A percentile compares a stretch with the other conserved stretches of the same genome.
These are phyloP conservation scores for Rhododendron williamsianum DNA, from an alignment of 148 eudicot species.

Conservation along the genomic window DNA sequence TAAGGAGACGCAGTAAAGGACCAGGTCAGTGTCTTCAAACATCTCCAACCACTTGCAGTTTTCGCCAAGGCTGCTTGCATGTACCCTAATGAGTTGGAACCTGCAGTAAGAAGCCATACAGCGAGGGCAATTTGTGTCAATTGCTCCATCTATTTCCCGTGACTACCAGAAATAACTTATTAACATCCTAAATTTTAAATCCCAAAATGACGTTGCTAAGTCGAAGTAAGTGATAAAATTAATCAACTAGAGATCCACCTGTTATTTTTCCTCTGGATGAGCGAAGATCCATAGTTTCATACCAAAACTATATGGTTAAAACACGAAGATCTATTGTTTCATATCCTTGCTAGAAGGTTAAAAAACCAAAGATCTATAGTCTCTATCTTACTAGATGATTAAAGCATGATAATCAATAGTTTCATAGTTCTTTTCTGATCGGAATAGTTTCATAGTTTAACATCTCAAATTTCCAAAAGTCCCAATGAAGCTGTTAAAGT, in stretches of 20 bases:
- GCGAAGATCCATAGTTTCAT: neutral
- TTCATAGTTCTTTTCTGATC: neutral
- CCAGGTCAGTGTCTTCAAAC: slow-evolving; percentile 62
- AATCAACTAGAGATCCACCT: neutral
- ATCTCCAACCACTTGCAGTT: slow-evolving; percentile 79
- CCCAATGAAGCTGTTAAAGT: neutral
- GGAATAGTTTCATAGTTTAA: neutral
- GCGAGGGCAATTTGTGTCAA: neutral
- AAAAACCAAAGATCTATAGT: neutral
- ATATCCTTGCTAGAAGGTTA: neutral
- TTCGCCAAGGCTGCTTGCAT: slow-evolving; percentile 55
- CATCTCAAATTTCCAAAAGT: neutral
- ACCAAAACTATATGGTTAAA: neutral
- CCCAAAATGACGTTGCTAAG: neutral
- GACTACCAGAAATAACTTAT: neutral
- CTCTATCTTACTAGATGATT: neutral
- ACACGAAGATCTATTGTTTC: neutral
- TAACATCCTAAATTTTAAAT: neutral
- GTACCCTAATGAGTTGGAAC: slow-evolving; percentile 56
- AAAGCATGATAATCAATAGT: neutral
- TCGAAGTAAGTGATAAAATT: neutral
- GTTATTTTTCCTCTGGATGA: neutral
- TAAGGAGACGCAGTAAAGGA: slow-evolving; percentile 54
- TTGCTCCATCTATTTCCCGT: neutral
- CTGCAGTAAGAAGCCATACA: slow-evolving; percentile 21